These are phyloP conservation scores for Diaporthe ilicicola DNA, from an alignment of 2,329 filamentous ascomycete species.

Conservation along the genomic window DNA sequence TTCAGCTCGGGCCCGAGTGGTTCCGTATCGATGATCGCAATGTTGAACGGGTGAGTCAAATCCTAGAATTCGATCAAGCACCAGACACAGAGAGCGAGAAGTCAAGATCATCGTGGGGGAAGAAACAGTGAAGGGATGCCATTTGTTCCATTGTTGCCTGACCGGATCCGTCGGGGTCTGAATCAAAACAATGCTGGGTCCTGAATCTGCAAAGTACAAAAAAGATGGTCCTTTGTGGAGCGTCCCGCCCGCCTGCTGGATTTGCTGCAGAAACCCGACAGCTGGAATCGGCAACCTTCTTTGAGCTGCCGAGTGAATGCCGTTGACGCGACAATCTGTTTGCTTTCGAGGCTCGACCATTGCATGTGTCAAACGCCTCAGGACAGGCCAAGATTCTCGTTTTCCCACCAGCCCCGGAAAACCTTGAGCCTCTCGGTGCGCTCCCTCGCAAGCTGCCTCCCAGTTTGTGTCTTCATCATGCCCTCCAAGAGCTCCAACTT, in stretches of 20 bases:
- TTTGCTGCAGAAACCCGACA: no score
- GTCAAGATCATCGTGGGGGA: neutral
- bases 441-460: constrained; percentile 60
- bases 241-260: neutral
- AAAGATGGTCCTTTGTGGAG: neutral
- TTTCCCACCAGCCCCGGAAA: constrained; percentile 67
- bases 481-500: constrained; percentile 74
- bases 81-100: neutral
- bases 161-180: neutral
- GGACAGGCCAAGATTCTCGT: constrained; percentile 47
- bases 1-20: neutral
- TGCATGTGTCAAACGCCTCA: neutral
- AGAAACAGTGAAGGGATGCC: neutral
- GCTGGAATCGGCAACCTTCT: neutral
- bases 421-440: constrained; percentile 60
- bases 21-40: no score
- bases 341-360: neutral
- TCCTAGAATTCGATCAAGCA: neutral
- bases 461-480: constrained; percentile 71
- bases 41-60: no score
- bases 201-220: no score
- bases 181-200: neutral
- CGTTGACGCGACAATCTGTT: no score
- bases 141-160: neutral
- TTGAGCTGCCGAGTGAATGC: neutral